These are phyloP conservation scores for Wickerhamomyces mucosus DNA, from an alignment of 805 yeast species.

Conservation along the genomic window DNA sequence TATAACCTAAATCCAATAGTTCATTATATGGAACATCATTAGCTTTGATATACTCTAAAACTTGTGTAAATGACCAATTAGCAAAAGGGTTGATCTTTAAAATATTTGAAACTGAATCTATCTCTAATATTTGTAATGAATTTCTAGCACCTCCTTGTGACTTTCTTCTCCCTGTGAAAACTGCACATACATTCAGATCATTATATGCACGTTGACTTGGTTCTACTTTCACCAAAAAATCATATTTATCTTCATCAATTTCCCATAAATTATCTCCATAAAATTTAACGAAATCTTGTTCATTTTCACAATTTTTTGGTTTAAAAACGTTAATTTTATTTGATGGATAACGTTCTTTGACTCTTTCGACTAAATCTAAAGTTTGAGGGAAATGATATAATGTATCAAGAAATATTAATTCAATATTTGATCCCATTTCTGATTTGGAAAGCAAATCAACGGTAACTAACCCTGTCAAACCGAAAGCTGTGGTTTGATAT, in stretches of 20 bases:
- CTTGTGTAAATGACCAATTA: conserved; percentile 71
- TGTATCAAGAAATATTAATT: conserved; percentile 82
- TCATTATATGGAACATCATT: conserved; percentile 80
- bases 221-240: conserved; percentile 83
- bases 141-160: conserved; percentile 86
- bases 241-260: conserved; percentile 69
- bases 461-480: conserved; percentile 84
- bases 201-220: conserved; percentile 81
- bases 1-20: conserved; percentile 75
- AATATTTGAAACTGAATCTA: conserved; percentile 59
- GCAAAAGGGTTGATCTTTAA: conserved; percentile 86
- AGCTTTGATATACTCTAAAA: conserved; percentile 55
- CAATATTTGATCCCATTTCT: conserved; percentile 36
- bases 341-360: conserved; percentile 46
- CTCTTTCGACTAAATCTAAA: conserved; percentile 52
- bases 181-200: conserved; percentile 68
- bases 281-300: conserved; percentile 49
- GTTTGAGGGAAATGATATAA: conserved; percentile 95
- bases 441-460: conserved; percentile 69
- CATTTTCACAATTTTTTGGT: conserved; percentile 51
- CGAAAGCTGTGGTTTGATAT: conserved; percentile 92
- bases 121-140: conserved; percentile 61
- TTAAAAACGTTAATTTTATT: conserved; percentile 52
- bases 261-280: conserved; percentile 84
- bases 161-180: conserved; percentile 83